Evolutionary conservation across 2,329 filamentous ascomycete species (phyloP), one percentile per base, ranked within the genome.

Genomic region (Pseudogymnoascus sp.): DNA sequence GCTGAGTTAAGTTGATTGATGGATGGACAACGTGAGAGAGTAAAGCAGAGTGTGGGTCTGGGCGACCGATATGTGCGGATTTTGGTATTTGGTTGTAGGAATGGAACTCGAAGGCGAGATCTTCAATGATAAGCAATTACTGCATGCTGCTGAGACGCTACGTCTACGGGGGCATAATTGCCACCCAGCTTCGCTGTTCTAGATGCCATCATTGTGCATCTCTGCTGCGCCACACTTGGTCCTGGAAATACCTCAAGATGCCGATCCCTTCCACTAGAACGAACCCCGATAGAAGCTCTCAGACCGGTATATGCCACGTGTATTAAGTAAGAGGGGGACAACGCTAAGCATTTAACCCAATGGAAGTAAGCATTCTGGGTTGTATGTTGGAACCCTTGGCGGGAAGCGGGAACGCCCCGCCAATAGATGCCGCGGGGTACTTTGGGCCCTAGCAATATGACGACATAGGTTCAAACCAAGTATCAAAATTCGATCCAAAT

Each of bases 121-220:
- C 45, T 31, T 52, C 27, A 52, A 18, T 52, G 27, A 52, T 52
- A 31, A 31, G 45, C 45, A 52, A 52, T 15, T 52, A 25, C 10
- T 31, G 45, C 27, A 52, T 31, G 8, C 3, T 52, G 25, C 27
- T 52, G 25, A 52, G 27, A 31, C 45, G 27, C 45, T 52, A 52
- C n/a, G 6, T 15, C 18, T n/a, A 31, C 18, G 39, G 9, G 29
- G 27, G 27, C 45, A 52, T 48, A 52, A 15, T 52, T 31, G 45
- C 45, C 45, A 52, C 27, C 27, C 45, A 12, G 18, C 25, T 18
- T 7, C 27, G 13, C 9, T 31, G 27, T 52, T 52, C 13, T 10
- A 15, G 27, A 52, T 52, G 45, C 45, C 45, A 52, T 52, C 45
- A 52, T 52, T 31, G 45, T 52, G 45, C 45, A 52, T 52, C 45